Conservation (phyloP, 1,284 basidiomycete species). For the Entoloma clypeatum region DNA sequence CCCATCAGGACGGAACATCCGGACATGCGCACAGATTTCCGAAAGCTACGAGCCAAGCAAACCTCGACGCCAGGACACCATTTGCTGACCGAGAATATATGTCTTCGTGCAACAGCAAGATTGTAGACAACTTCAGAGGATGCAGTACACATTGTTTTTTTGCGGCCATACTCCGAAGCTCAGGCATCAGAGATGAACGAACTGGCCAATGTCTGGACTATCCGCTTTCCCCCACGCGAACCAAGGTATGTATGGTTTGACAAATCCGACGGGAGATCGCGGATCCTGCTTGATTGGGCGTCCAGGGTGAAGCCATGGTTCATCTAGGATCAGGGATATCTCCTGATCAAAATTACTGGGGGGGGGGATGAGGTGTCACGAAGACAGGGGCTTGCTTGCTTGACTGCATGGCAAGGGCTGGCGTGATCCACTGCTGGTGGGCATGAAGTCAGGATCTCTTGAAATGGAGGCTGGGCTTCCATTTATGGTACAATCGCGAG, state of each 20-base stretch:
- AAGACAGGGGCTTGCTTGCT: slow-evolving; percentile 29
- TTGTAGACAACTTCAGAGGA: slow-evolving; percentile 28
- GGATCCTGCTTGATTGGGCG: slow-evolving; percentile 26
- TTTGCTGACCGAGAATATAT: slow-evolving; percentile 18
- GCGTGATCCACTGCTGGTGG: slow-evolving; percentile 31
- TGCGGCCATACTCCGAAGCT: slow-evolving; percentile 31
- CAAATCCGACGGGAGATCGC: slow-evolving; percentile 27
- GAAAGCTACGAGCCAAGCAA: slow-evolving; percentile 28
- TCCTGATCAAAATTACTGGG: slow-evolving; percentile 18
- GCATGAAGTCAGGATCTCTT: slow-evolving; percentile 30
- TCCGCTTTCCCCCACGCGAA: slow-evolving; percentile 25
- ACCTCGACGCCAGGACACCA: slow-evolving; percentile 28
- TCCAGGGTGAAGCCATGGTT: slow-evolving; percentile 34
- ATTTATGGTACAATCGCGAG: slow-evolving; percentile 1
- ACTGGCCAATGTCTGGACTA: slow-evolving; percentile 30
- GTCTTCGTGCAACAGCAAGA: slow-evolving; percentile 13
- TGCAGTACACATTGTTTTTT: slow-evolving; percentile 30
- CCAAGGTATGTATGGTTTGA: slow-evolving; percentile 31
- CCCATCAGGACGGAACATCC: slow-evolving; percentile 27
- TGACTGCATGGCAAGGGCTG: slow-evolving; percentile 31
- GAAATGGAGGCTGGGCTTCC: slow-evolving; percentile 26
- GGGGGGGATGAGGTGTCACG: slow-evolving; percentile 33
- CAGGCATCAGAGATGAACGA: slow-evolving; percentile 27
- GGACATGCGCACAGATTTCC: slow-evolving; percentile 26
- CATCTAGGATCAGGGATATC: not conserved